A percentile compares a stretch with the other conserved stretches of the same genome.
Conservation (phyloP, 441 rosid species). For the Adansonia gregorii region DNA sequence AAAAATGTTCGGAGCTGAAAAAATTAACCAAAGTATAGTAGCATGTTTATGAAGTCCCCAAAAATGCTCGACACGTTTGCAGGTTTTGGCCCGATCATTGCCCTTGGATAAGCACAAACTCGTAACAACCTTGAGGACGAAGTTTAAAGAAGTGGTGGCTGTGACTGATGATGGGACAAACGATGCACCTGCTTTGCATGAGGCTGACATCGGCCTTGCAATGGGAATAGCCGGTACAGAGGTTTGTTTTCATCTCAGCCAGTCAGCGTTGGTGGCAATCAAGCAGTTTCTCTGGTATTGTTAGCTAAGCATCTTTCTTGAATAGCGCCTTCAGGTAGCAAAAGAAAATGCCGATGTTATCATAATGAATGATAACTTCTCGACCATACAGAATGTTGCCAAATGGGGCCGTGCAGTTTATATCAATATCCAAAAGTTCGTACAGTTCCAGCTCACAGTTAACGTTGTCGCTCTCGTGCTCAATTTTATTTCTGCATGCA, state of each 20-base stretch:
- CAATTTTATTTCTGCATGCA: slow-evolving; percentile 55
- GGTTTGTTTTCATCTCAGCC: slow-evolving; percentile 37
- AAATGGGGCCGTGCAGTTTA: slow-evolving; percentile 59
- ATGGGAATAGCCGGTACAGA: slow-evolving; percentile 64
- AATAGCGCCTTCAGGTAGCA: slow-evolving; percentile 47
- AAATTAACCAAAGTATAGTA: background rate
- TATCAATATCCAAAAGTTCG: slow-evolving; percentile 58
- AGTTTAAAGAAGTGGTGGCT: slow-evolving; percentile 49
- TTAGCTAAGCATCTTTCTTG: slow-evolving; percentile 22
- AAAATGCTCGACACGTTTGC: slow-evolving; percentile 19
- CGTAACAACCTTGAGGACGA: slow-evolving; percentile 43
- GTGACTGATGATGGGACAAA: slow-evolving; percentile 64
- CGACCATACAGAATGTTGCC: slow-evolving; percentile 52
- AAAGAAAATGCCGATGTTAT: slow-evolving; percentile 59
- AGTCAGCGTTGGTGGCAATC: background rate
- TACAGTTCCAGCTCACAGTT: slow-evolving; percentile 57
- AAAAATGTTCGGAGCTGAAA: slow-evolving; percentile 6
- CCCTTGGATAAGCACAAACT: slow-evolving; percentile 58
- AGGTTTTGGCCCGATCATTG: slow-evolving; percentile 60
- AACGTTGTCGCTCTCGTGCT: slow-evolving; percentile 50
- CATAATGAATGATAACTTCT: slow-evolving; percentile 70
- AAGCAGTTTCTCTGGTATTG: background rate
- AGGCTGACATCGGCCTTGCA: slow-evolving; percentile 60
- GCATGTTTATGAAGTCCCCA: background rate
- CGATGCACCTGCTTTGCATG: slow-evolving; percentile 77